These are phyloP conservation scores for Pontederia paniculata DNA, from an alignment of 176 grass and related monocot species.

Conservation along the genomic window DNA sequence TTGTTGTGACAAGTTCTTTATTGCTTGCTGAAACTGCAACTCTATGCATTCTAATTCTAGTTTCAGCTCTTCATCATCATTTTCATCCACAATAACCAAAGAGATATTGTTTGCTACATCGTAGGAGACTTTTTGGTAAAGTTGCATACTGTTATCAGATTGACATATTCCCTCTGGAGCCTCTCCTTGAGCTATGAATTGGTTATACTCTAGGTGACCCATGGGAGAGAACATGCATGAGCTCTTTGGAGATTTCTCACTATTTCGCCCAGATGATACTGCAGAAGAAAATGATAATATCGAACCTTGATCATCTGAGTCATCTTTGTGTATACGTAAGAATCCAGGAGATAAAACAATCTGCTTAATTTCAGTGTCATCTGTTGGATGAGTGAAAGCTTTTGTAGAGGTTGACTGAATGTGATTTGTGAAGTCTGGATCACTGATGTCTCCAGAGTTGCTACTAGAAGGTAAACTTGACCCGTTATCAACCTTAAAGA, in stretches of 20 bases:
- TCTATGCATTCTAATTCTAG: not conserved
- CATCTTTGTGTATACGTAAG: not conserved
- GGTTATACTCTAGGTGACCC: not conserved
- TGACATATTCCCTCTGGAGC: not conserved
- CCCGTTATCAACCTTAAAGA: not conserved
- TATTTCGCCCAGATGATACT: conserved; percentile 8
- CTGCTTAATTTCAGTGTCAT: not conserved
- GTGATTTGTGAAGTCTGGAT: no score
- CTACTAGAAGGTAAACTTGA: not conserved
- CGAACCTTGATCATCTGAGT: not conserved
- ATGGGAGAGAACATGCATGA: conserved; percentile 2
- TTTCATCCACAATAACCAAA: conserved; percentile 5
- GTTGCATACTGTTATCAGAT: not conserved
- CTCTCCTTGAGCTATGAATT: not conserved
- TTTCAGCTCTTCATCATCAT: conserved; percentile 5
- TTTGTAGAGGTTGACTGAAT: conserved; percentile 2
- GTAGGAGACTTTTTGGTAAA: not conserved
- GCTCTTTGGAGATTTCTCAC: conserved; percentile 10
- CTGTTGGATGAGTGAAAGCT: not conserved
- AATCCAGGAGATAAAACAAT: not conserved
- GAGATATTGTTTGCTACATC: not conserved
- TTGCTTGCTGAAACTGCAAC: conserved; percentile 3
- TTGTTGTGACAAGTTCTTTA: not conserved
- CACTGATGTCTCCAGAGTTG: conserved; percentile 15
- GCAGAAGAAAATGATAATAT: conserved; percentile 10